Conservation (phyloP, 148 eudicot species). For the Spergularia marina region DNA sequence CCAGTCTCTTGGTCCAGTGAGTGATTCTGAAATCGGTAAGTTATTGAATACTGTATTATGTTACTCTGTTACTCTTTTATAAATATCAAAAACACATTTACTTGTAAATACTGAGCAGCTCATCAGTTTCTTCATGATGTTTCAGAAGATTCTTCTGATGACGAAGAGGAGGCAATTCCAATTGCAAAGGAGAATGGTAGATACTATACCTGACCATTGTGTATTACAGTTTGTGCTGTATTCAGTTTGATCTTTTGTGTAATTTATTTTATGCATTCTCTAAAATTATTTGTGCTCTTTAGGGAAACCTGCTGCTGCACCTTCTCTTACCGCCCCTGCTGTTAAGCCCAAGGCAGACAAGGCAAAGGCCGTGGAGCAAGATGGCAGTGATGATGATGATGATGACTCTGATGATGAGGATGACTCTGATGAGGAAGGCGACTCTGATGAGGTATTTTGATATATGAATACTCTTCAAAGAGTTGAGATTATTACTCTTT, state of each 20-base stretch:
- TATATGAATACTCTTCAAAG: no score
- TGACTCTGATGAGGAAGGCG: conserved; percentile 19
- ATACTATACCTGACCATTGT: neutral
- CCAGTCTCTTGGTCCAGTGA: conserved; percentile 13
- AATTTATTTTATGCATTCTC: no score
- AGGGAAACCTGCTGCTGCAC: conserved; percentile 28
- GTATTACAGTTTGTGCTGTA: neutral
- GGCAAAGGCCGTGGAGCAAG: conserved; percentile 30
- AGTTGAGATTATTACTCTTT: no score
- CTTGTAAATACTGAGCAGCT: neutral
- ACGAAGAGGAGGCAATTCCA: conserved; percentile 31
- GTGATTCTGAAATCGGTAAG: conserved; percentile 1
- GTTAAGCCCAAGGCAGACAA: conserved; percentile 35
- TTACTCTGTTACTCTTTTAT: neutral
- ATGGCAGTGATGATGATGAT: conserved; percentile 36
- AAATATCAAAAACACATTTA: neutral
- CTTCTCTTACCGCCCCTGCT: conserved; percentile 27
- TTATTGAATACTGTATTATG: neutral
- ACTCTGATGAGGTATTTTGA: neutral
- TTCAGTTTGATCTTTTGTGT: no score
- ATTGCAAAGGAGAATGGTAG: conserved; percentile 35
- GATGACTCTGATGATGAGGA: conserved; percentile 42
- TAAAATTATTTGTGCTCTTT: neutral
- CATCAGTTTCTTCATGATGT: neutral
- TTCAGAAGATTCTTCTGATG: conserved; percentile 31